Conservation (phyloP, 129 eudicot genomes). For the Smallanthus sonchifolius region DNA sequence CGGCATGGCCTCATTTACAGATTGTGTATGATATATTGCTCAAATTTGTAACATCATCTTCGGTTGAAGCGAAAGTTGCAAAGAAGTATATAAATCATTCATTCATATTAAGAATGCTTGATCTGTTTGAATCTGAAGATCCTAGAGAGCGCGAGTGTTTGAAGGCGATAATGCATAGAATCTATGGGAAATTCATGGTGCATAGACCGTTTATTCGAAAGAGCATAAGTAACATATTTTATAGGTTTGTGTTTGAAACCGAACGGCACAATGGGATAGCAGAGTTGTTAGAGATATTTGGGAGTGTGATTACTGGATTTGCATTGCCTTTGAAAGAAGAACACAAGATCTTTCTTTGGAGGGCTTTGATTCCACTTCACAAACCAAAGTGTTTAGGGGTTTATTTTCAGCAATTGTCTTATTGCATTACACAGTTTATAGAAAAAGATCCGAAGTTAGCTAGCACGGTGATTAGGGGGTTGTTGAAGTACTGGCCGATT, state of each 20-base stretch:
- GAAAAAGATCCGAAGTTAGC: slow-evolving; percentile 90
- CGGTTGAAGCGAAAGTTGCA: slow-evolving; percentile 76
- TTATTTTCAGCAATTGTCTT: slow-evolving; percentile 86
- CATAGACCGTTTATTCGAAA: slow-evolving; percentile 76
- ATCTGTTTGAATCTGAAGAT: slow-evolving; percentile 79
- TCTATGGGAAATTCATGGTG: slow-evolving; percentile 86
- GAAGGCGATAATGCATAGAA: slow-evolving; percentile 75
- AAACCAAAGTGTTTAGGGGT: slow-evolving; percentile 82
- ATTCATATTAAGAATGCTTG: slow-evolving; percentile 62
- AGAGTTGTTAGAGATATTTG: slow-evolving; percentile 82
- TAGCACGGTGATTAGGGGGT: slow-evolving; percentile 69
- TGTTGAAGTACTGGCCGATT: slow-evolving; percentile 92
- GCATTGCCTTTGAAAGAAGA: slow-evolving; percentile 91
- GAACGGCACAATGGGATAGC: slow-evolving; percentile 86
- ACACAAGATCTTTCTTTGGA: slow-evolving; percentile 88
- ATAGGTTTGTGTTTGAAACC: slow-evolving; percentile 62
- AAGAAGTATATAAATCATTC: slow-evolving; percentile 78
- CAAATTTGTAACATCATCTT: slow-evolving; percentile 63
- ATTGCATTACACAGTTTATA: slow-evolving; percentile 77
- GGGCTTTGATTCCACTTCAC: slow-evolving; percentile 84
- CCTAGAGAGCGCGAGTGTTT: slow-evolving; percentile 82
- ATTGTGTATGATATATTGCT: slow-evolving; percentile 83
- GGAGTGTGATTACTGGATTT: slow-evolving; percentile 88
- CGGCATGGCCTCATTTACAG: slow-evolving; percentile 91
- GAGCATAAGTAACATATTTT: slow-evolving; percentile 66